Conservation (phyloP, 2,329 filamentous ascomycete species). For the Cordyceps tenuipes region DNA sequence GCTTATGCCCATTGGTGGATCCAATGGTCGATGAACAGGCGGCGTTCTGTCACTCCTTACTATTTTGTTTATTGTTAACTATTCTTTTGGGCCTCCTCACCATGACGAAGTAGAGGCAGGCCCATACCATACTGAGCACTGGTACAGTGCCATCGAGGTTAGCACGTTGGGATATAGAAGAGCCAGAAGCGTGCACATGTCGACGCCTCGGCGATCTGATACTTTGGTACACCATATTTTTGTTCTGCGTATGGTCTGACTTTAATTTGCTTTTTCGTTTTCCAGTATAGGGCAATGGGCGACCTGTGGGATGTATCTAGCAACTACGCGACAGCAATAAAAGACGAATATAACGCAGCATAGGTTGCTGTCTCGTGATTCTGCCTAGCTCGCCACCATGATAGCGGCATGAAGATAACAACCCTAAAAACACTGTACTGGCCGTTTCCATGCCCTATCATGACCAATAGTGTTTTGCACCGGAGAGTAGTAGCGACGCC, state of each 20-base stretch:
- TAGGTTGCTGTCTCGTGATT: neutral
- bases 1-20: conserved; percentile 29
- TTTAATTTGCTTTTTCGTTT: conserved; percentile 1
- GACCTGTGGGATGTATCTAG: conserved; percentile 10
- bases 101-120: conserved; percentile 28
- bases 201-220: neutral
- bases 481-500: no score
- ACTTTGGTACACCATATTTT: neutral
- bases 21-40: conserved; percentile 25
- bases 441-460: neutral
- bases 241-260: conserved; percentile 1
- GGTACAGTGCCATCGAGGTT: neutral
- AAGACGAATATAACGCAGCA: conserved; percentile 10
- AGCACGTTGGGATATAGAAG: conserved; percentile 9
- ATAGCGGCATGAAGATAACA: neutral
- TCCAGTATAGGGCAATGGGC: neutral
- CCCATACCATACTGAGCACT: conserved; percentile 15
- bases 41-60: conserved; percentile 24
- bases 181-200: neutral
- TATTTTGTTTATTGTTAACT: conserved; percentile 20
- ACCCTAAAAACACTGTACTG: neutral
- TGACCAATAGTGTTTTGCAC: no score
- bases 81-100: conserved; percentile 11
- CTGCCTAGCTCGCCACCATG: neutral
- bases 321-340: conserved; percentile 9